Evolutionary conservation across 805 yeast genomes (phyloP), one percentile per base, ranked within the genome.

Genomic region (Debaryomyces castellii): DNA sequence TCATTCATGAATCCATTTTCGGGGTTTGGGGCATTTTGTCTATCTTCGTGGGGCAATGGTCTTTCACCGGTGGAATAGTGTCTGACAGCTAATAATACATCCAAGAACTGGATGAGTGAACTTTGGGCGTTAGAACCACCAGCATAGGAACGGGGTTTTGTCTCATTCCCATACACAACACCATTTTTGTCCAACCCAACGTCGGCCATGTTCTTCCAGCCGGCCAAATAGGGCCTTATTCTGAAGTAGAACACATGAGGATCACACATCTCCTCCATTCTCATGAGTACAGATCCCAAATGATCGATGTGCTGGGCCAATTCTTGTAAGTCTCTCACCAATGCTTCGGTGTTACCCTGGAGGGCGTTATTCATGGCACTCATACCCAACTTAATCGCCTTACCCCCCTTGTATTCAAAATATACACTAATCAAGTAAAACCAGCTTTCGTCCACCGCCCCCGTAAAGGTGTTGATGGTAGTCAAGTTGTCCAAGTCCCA

Each of bases 61-160:
- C 84, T 65, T 44, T 76, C 75, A 3, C 96, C 96, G 1, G 92
- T 83, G 4, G 96, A 83, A 51, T 75, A 77, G 63, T 91, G 98
- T 47, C 82, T 83, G 12, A 91, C 86, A 40, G 81, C 81, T 34
- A 91, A 73, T 14, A 89, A 63, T 21, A 88, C 78, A 60, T 91
- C 98, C 50, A 91, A 71, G 21, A 89, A 84, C 66, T 91, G 97
- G 51, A 92, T 87, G 56, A 91, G 73, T 2, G 97, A 88, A 39
- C 91, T 83, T 66, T 91, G 98, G 0, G 96, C 97, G 62, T 91
- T 91, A 3, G 96, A 87, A 1, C 98, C 98, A 22, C 98, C 98
- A 14, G 96, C 76, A 62, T 78, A 85, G 1, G 60, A 40, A 54
- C 85, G 70, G 41, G 81, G 85, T 23, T 54, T 63, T 1, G 63